Conservation (phyloP, 192 early-diverging fungal genomes). For the Coemansia sp. region DNA sequence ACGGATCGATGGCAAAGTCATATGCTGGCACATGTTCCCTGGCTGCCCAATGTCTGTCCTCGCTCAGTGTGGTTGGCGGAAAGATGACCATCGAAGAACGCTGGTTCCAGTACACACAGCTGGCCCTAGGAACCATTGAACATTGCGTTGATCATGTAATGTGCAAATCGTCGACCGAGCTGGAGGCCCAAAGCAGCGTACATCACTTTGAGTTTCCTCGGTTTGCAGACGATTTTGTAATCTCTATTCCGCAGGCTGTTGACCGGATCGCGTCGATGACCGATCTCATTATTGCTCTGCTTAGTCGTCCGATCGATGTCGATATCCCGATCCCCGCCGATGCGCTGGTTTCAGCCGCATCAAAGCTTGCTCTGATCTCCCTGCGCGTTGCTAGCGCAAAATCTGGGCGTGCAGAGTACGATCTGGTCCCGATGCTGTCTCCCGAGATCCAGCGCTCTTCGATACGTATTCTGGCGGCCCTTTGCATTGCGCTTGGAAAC, state of each 20-base stretch:
- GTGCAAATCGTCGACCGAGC: constrained; percentile 15
- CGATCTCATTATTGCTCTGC: constrained; percentile 35
- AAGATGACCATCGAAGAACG: constrained; percentile 42
- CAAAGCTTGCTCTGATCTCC: constrained; percentile 35
- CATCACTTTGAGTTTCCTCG: constrained; percentile 22
- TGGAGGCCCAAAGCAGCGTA: not conserved
- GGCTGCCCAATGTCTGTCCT: constrained; percentile 17
- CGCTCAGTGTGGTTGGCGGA: constrained; percentile 29
- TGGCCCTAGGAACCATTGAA: constrained; percentile 40
- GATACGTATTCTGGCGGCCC: constrained; percentile 39
- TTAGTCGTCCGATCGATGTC: constrained; percentile 28
- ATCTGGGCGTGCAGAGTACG: constrained; percentile 39
- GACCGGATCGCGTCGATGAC: constrained; percentile 46
- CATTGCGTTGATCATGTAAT: constrained; percentile 46
- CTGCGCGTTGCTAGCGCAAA: constrained; percentile 38
- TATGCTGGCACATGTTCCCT: constrained; percentile 5
- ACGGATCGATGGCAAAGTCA: constrained; percentile 9
- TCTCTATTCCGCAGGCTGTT: constrained; percentile 48
- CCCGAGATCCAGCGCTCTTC: constrained; percentile 46
- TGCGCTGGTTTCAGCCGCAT: constrained; percentile 24
- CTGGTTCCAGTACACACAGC: constrained; percentile 42
- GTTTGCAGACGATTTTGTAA: constrained; percentile 30
- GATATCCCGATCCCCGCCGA: constrained; percentile 38
- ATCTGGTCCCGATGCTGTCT: constrained; percentile 32
- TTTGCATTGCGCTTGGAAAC: constrained; percentile 34